Conservation (phyloP, 345 rosid genomes). For the Hibiscus syriacus region DNA sequence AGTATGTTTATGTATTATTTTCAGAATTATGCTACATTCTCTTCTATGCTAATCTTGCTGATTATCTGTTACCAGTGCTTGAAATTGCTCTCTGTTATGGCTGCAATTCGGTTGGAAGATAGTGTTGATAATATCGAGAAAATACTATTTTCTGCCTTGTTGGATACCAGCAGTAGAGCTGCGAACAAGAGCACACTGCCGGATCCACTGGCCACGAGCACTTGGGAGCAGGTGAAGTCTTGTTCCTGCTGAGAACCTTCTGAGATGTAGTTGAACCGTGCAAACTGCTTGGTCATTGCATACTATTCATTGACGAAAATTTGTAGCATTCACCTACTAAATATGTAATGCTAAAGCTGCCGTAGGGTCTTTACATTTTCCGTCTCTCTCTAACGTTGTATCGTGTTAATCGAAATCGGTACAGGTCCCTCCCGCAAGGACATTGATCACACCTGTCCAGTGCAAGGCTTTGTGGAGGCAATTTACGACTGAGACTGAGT, state of each 20-base stretch:
- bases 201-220: constrained; percentile 90
- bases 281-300: not conserved
- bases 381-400: no score
- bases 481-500: constrained; percentile 89
- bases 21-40: not conserved
- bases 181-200: constrained; percentile 40
- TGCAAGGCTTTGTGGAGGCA: constrained; percentile 99
- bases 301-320: not conserved
- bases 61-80: constrained; percentile 52
- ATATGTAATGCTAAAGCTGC: no score
- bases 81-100: constrained; percentile 85
- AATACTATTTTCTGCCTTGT: constrained; percentile 46
- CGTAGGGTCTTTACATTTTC: not conserved
- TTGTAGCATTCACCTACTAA: not conserved
- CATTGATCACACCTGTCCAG: constrained; percentile 93
- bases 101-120: constrained; percentile 70
- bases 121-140: constrained; percentile 65
- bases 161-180: constrained; percentile 37
- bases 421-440: constrained; percentile 69
- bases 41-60: constrained; percentile 13
- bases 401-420: not conserved
- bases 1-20: constrained; percentile 33
- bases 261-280: not conserved
- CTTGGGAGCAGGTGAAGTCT: constrained; percentile 78
- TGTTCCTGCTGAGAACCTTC: constrained; percentile 1